Conservation (phyloP, 768 basidiomycete species). For the Termitomyces sp. region DNA sequence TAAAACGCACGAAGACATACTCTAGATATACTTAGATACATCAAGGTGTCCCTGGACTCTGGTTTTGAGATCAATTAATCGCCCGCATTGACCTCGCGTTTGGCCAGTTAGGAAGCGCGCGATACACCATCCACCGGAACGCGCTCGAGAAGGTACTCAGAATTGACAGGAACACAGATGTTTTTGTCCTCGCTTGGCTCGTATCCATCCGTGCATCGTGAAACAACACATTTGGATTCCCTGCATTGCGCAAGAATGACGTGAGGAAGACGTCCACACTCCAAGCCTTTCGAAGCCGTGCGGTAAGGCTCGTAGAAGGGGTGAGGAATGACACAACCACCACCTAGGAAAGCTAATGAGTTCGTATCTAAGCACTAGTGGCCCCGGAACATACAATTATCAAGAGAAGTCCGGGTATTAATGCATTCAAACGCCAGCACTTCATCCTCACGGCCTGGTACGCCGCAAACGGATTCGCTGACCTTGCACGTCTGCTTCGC, state of each 20-base stretch:
- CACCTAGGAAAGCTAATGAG: constrained; percentile 13
- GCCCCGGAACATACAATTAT: not conserved
- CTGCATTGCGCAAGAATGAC: not conserved
- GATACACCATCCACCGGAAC: not conserved
- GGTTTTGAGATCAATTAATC: not conserved
- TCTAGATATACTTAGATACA: not conserved
- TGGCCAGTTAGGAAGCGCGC: too few relatives aligned
- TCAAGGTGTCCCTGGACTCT: not conserved
- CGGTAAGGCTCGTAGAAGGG: constrained; percentile 19
- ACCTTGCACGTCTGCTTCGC: constrained; percentile 19
- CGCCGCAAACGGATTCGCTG: constrained; percentile 18
- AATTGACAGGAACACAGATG: not conserved
- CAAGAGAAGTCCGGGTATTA: constrained; percentile 7
- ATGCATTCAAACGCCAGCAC: constrained; percentile 18
- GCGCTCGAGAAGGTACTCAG: not conserved
- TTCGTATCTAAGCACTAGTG: not conserved
- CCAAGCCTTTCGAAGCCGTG: constrained; percentile 24
- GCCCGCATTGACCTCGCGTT: not conserved
- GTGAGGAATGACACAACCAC: constrained; percentile 18
- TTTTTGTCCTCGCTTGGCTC: not conserved
- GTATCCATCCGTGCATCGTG: not conserved
- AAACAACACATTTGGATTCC: not conserved
- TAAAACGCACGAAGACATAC: not conserved
- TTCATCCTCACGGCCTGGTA: constrained; percentile 12
- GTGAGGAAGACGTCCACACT: constrained; percentile 17